These are phyloP conservation scores for Tinospora cordifolia DNA, from an alignment of 164 flowering plant genomes.

Conservation along the genomic window DNA sequence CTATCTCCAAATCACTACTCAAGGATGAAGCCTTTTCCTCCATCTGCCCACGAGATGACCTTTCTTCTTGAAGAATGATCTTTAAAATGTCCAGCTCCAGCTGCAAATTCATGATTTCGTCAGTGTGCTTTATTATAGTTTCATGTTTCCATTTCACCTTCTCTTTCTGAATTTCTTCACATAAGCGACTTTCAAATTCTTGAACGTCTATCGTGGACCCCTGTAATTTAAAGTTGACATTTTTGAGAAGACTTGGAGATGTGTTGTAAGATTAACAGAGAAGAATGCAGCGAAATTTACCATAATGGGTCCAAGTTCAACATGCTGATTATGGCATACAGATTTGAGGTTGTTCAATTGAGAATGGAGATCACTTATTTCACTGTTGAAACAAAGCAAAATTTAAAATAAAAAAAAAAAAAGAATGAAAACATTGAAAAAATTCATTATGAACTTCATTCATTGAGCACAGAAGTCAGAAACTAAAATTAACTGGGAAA, in stretches of 20 bases:
- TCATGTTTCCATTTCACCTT: slow-evolving; percentile 20
- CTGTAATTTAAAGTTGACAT: slow-evolving; percentile 27
- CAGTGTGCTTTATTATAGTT: slow-evolving; percentile 28
- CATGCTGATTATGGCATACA: slow-evolving; percentile 19
- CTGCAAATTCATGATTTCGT: slow-evolving; percentile 62
- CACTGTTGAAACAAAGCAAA: slow-evolving; percentile 40
- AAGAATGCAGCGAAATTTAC: slow-evolving; percentile 17
- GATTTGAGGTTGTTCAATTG: slow-evolving; percentile 29
- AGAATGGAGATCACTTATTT: slow-evolving; percentile 42
- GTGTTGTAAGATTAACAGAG: not conserved
- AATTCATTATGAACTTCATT: not conserved
- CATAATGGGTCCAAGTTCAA: slow-evolving; percentile 20
- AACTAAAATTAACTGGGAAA: not conserved
- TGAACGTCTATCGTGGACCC: slow-evolving; percentile 26
- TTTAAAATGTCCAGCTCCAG: slow-evolving; percentile 78
- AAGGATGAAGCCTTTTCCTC: slow-evolving; percentile 41
- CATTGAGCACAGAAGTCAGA: not conserved
- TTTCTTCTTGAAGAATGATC: slow-evolving; percentile 74
- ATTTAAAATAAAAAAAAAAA: not conserved
- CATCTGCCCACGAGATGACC: slow-evolving; percentile 30
- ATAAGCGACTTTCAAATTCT: slow-evolving; percentile 15
- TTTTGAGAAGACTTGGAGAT: slow-evolving; percentile 5
- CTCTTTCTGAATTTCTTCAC: slow-evolving; percentile 21
- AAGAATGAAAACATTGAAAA: not conserved
- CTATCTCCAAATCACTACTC: slow-evolving; percentile 41